phyloP scores from a whole-genome alignment of 768 basidiomycete species.

The Pulveroboletus frians region DNA sequence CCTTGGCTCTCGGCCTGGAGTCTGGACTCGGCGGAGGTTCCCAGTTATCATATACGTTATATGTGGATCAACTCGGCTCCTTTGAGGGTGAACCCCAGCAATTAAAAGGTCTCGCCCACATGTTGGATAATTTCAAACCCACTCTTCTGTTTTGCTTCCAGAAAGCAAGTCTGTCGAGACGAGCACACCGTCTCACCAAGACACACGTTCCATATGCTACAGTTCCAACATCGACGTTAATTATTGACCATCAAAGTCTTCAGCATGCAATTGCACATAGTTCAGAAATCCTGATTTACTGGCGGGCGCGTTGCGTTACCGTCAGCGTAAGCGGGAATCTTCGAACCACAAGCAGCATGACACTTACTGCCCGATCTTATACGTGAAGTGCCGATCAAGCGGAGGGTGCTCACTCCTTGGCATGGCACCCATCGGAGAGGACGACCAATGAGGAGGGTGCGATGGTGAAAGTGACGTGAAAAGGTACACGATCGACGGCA shows the following conservation, averaged over 20 bases:
- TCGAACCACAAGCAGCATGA: not conserved
- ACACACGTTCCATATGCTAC: not conserved
- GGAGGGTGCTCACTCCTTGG: constrained; percentile 14
- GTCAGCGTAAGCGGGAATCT: not conserved
- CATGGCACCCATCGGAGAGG: constrained; percentile 27
- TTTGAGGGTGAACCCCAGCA: not conserved
- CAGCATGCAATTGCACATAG: constrained; percentile 36
- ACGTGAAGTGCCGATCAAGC: constrained; percentile 27
- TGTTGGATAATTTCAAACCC: no score
- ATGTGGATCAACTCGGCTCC: not conserved
- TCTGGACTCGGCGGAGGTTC: not conserved
- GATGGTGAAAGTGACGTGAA: constrained; percentile 35
- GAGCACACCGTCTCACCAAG: not conserved
- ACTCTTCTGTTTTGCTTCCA: constrained; percentile 8
- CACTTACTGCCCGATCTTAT: constrained; percentile 29
- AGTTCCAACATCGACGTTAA: not conserved
- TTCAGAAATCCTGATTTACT: constrained; percentile 36
- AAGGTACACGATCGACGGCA: constrained; percentile 40
- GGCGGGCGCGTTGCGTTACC: not conserved
- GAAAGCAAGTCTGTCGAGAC: not conserved
- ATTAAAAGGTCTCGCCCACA: not conserved
- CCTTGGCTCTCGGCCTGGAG: not conserved
- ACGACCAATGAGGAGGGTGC: constrained; percentile 37
- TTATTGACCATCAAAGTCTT: constrained; percentile 29
- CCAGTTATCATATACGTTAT: not conserved